A percentile compares a stretch with the other conserved stretches of the same genome.
Conservation (phyloP, 129 eudicot species). For the Chrysanthemum makinoi region DNA sequence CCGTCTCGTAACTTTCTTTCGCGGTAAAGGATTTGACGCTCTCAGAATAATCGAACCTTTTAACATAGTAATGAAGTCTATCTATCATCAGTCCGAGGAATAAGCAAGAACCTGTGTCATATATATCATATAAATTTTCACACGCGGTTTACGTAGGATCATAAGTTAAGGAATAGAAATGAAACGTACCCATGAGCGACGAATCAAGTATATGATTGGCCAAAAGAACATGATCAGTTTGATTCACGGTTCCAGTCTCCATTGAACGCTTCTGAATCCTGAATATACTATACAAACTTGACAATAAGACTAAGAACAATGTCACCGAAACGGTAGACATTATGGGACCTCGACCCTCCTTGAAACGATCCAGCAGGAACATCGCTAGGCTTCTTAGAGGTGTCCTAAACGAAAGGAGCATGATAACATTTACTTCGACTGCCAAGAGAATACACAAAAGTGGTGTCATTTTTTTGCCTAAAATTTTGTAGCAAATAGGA, state of each 20-base stretch:
- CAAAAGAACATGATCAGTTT: slow-evolving; percentile 71
- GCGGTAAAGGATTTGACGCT: background rate
- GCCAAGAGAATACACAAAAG: slow-evolving; percentile 38
- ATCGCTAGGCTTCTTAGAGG: slow-evolving; percentile 65
- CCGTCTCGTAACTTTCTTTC: slow-evolving; percentile 6
- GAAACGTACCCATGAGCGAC: slow-evolving; percentile 63
- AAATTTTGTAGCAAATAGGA: background rate
- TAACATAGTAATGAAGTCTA: slow-evolving; percentile 45
- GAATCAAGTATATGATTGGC: slow-evolving; percentile 65
- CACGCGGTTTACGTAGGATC: background rate
- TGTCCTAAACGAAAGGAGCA: slow-evolving; percentile 62
- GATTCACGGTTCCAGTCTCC: slow-evolving; percentile 45
- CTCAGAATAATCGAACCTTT: slow-evolving; percentile 25
- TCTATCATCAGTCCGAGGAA: slow-evolving; percentile 76
- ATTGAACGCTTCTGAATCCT: slow-evolving; percentile 40
- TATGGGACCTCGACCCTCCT: slow-evolving; percentile 54
- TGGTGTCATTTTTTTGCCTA: slow-evolving; percentile 23
- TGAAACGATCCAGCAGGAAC: slow-evolving; percentile 45
- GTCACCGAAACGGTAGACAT: slow-evolving; percentile 50
- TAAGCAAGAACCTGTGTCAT: slow-evolving; percentile 55
- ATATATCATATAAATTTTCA: background rate
- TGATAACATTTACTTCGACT: slow-evolving; percentile 45
- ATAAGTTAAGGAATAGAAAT: background rate
- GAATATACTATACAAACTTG: slow-evolving; percentile 39
- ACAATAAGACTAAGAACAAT: slow-evolving; percentile 47